Evolutionary conservation across 768 basidiomycete species (phyloP).

Genomic region (Rhodotorula graminis): DNA sequence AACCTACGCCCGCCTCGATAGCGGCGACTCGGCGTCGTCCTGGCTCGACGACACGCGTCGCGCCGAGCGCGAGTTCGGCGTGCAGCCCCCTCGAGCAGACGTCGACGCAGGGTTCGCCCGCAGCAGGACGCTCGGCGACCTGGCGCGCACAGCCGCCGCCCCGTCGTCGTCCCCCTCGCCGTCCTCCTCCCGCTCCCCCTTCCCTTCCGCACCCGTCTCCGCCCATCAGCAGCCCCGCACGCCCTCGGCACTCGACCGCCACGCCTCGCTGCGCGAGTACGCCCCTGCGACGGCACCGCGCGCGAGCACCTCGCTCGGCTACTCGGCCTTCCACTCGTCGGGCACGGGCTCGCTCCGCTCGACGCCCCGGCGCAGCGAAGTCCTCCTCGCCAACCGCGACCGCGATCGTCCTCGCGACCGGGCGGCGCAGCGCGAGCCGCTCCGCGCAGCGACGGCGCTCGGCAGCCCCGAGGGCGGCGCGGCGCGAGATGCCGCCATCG

Average conservation of each 20-base stretch:
- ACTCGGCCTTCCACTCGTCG: too few relatives aligned
- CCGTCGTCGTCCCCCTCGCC: not conserved
- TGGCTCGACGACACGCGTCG: not conserved
- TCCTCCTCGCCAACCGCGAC: not conserved
- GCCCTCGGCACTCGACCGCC: not conserved
- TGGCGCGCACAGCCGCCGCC: not conserved
- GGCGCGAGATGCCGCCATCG: not conserved
- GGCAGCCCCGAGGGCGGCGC: constrained; percentile 8
- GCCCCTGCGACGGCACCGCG: not conserved
- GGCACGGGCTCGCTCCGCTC: too few relatives aligned
- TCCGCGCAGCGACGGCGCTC: constrained; percentile 8
- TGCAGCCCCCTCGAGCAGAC: not conserved
- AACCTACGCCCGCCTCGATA: not conserved
- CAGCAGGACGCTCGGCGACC: constrained; percentile 3
- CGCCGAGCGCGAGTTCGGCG: not conserved
- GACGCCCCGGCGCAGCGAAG: not conserved
- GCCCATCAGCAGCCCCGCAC: not conserved
- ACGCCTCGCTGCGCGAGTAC: not conserved
- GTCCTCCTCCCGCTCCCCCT: not conserved
- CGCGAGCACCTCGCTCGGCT: too few relatives aligned
- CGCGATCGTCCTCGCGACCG: not conserved
- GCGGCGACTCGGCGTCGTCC: too few relatives aligned
- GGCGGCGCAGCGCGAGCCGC: not conserved
- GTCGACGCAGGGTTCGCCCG: not conserved
- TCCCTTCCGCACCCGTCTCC: not conserved